Conservation (phyloP, 2,329 filamentous ascomycete species). For the Aureobasidium sp. region DNA sequence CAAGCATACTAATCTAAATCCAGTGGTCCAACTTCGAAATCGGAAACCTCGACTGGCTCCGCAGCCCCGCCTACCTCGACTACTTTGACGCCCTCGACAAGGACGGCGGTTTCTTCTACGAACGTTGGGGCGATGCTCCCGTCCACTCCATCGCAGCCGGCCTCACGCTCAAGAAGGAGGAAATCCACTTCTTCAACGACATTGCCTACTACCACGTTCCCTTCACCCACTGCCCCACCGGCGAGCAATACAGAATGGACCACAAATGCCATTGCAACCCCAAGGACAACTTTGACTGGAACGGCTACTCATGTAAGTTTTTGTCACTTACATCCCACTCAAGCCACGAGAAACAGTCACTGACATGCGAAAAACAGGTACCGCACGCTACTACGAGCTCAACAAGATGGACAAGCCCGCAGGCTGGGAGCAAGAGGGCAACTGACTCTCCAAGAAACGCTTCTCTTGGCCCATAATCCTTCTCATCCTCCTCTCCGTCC, state of each 20-base stretch:
- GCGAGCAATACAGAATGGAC: slow-evolving; percentile 72
- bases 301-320: slow-evolving; percentile 84
- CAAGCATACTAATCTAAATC: slow-evolving; percentile 12
- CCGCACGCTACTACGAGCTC: slow-evolving; percentile 74
- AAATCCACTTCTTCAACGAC: slow-evolving; percentile 98
- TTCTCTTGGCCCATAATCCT: not conserved
- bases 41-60: slow-evolving; percentile 80
- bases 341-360: not conserved
- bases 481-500: not conserved
- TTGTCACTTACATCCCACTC: not conserved
- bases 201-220: slow-evolving; percentile 98
- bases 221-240: slow-evolving; percentile 94
- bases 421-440: slow-evolving; percentile 58
- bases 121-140: slow-evolving; percentile 95
- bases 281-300: slow-evolving; percentile 98
- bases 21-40: slow-evolving; percentile 99
- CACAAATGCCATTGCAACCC: slow-evolving; percentile 93
- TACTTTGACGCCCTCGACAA: slow-evolving; percentile 83
- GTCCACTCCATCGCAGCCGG: slow-evolving; percentile 95
- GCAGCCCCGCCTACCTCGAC: slow-evolving; percentile 79
- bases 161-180: slow-evolving; percentile 79
- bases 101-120: slow-evolving; percentile 97
- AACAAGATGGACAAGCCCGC: slow-evolving; percentile 74
- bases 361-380: slow-evolving; percentile 49
- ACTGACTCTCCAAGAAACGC: slow-evolving; percentile 19